Evolutionary conservation across 2,329 filamentous ascomycete genomes (phyloP), one percentile per base, ranked within the genome.

Genomic region (Aspergillus neoniger): DNA sequence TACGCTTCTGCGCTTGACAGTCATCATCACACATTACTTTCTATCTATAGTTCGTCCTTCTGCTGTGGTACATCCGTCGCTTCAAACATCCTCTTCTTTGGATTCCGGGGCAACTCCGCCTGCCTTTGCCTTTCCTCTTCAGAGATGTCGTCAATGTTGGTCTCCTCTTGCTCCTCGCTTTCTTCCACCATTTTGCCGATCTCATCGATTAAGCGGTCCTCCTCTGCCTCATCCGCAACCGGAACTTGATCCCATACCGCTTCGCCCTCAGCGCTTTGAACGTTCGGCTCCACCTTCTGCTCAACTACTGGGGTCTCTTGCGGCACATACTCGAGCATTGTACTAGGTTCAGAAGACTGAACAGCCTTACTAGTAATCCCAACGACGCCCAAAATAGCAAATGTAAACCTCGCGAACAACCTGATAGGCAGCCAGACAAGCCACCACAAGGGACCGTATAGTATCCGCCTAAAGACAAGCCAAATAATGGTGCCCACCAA

Each of bases 381-480:
- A 14, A 88, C 76, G 1, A 78, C 81, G 32, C 81, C 81, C 21
- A 89, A 76, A 2, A 88, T 78, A 15, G 82, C 81, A 60, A 88
- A 80, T 14, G 84, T 74, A 55, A 85, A 74, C 28, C 84, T 86
- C 69, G 88, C 88, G 10, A 88, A 64, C 19, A 91, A 74, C 69
- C 88, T 87, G n/a, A 94, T 68, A 1, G 94, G 94, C 59, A 95
- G 80, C 85, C 91, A 94, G 23, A 97, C 77, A 21, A 98, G 81
- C 91, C 92, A 95, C 88, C 91, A 96, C 59, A 91, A 77, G 1
- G 95, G 95, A 0, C 95, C 94, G 79, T 96, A 99, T 7, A 99
- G 72, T 43, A 94, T 81, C 48, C 95, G 82, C 28, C 95, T 83
- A 71, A 96, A 97, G 6, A 96, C 73, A 7, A 99, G 83, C 95